Evolutionary conservation across 1,284 basidiomycete species (phyloP), one percentile per base, ranked within the genome.

Genomic region (Melanopsichium pennsylvanicum): DNA sequence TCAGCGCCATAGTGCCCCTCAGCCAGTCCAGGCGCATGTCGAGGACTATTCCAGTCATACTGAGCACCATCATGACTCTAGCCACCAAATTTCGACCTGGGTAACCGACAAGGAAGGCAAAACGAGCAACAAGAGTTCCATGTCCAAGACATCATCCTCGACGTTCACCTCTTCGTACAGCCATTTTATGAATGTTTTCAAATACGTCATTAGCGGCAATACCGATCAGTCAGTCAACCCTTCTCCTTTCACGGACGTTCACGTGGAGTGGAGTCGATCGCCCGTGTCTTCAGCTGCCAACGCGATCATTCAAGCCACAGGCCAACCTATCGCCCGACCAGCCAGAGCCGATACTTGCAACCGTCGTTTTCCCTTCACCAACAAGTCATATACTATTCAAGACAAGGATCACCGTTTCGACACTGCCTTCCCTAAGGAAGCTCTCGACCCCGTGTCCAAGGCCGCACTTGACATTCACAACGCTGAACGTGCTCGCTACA

Each of bases 401-500:
- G 49, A 57, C 41, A 22, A 44, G 22, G 58, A 62, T 19, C 13
- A 45, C 15, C 58, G 58, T 5, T 63, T 63, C 41, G 34, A 10
- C 33, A 16, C 32, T 8, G 27, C 66, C 5, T 62, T 45, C 21
- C 41, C 48, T 5, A 26, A 33, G 8, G 47, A 51, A 12, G 40
- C 47, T 7, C 56, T 69, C 2, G 66, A 63, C 23, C 40, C 46
- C 1, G 51, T 60, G 10, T 51, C 56, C 4, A 51, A 39, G 19
- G 22, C 34, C 3, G 66, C 66, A 4, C 52, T 70, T 22, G 67
- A 70, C 23, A 43, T 70, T 12, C 67, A 70, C 42, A 70, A 70
- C 22, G 19, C 18, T 6, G 67, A 70, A 37, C 39, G 67, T 2
- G 51, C 33, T 10, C 51, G 61, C 21, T 70, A 70, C 34, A 48